Evolutionary conservation across 257 asterid genomes (phyloP).

Genomic region (Scutellaria minor): DNA sequence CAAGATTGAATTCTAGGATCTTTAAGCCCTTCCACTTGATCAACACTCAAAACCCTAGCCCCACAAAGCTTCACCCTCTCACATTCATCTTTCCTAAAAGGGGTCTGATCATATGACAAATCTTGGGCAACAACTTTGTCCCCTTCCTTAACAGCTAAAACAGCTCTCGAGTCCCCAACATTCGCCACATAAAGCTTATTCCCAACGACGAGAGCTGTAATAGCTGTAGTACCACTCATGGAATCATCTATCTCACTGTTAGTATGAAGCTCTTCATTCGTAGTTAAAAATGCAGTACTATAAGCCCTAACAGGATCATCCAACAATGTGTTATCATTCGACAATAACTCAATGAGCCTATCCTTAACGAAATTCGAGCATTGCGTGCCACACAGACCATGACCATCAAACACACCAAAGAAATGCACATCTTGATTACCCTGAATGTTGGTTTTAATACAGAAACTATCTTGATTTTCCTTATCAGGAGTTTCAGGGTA

Average conservation of each 20-base stretch:
- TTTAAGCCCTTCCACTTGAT: conserved; percentile 92
- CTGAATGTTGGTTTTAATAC: conserved; percentile 64
- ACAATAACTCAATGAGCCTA: conserved; percentile 72
- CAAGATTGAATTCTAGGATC: conserved; percentile 88
- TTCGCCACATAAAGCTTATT: conserved; percentile 85
- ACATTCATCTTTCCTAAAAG: conserved; percentile 92
- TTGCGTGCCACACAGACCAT: conserved; percentile 76
- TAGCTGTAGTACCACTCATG: conserved; percentile 98
- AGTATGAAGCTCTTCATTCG: conserved; percentile 79
- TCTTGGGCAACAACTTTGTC: conserved; percentile 64
- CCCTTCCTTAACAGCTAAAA: conserved; percentile 81
- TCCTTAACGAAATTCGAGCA: conserved; percentile 78
- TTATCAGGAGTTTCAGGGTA: conserved; percentile 91
- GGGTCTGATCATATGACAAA: conserved; percentile 86
- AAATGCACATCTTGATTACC: conserved; percentile 90
- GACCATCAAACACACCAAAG: conserved; percentile 98
- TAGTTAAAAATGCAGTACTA: conserved; percentile 63
- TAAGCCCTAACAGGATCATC: conserved; percentile 88
- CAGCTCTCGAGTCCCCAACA: conserved; percentile 95
- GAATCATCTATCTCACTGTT: conserved; percentile 79
- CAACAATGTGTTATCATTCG: conserved; percentile 60
- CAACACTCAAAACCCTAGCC: conserved; percentile 91
- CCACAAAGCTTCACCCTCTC: conserved; percentile 91
- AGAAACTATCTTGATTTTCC: conserved; percentile 87
- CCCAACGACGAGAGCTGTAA: conserved; percentile 75